These are phyloP conservation scores for Leishmania aethiopica DNA, from an alignment of 208 protist species.

Conservation along the genomic window DNA sequence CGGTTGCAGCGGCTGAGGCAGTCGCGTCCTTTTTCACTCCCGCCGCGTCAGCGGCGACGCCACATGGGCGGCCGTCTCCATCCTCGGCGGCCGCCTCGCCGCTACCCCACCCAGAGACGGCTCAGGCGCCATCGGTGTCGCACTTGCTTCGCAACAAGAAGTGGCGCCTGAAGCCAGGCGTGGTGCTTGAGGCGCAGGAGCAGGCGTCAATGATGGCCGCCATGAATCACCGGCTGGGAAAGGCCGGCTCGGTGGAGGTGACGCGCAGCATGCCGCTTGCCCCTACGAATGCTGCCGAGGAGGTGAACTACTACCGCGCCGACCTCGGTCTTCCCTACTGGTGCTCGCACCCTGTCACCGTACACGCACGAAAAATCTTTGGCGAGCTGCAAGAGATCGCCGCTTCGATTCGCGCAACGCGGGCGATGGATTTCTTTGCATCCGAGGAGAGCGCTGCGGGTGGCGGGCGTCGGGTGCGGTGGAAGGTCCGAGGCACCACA, in stretches of 20 bases:
- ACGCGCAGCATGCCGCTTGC: background rate
- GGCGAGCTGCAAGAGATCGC: constrained; percentile 35
- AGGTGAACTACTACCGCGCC: constrained; percentile 30
- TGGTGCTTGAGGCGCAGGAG: constrained; percentile 5
- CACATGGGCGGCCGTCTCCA: background rate
- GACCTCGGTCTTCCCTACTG: constrained; percentile 41
- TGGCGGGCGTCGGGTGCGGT: background rate
- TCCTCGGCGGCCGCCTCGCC: background rate
- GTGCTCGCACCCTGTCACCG: constrained; percentile 38
- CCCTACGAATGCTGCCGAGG: constrained; percentile 4
- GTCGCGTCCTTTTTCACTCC: constrained; percentile 22
- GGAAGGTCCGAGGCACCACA: background rate
- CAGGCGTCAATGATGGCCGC: background rate
- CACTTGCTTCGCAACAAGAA: constrained; percentile 15
- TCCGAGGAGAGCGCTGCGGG: constrained; percentile 3
- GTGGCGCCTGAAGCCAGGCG: constrained; percentile 29
- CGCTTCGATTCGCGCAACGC: constrained; percentile 33
- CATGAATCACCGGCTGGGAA: constrained; percentile 12
- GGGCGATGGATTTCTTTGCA: constrained; percentile 23
- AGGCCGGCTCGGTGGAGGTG: background rate
- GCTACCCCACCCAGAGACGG: background rate
- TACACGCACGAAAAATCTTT: constrained; percentile 31
- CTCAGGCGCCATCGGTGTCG: background rate
- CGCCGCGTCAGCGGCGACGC: background rate
- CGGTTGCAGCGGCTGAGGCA: constrained; percentile 9